Percentiles rank a stretch among this genome's conserved stretches.
phyloP scores from a whole-genome alignment of 768 basidiomycete genomes.

The Kwoniella sp. region DNA sequence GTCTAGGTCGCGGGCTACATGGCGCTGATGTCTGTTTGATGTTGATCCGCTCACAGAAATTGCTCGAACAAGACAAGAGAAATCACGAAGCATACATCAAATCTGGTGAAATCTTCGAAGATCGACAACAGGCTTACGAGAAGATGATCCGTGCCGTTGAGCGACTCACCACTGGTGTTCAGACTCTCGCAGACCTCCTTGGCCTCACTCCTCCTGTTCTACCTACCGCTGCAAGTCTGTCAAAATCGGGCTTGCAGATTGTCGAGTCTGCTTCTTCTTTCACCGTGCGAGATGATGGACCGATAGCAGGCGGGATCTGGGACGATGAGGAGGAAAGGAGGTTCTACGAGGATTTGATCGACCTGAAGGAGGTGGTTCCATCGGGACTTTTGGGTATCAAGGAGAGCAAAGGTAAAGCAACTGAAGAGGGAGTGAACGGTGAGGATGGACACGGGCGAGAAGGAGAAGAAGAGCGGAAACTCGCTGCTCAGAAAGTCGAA shows the following conservation, averaged over 20 bases:
- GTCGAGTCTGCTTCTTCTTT: conserved; percentile 53
- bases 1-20: too few relatives aligned
- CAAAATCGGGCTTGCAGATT: conserved; percentile 55
- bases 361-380: conserved; percentile 89
- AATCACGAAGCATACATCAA: conserved; percentile 99
- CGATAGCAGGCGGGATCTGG: conserved; percentile 78
- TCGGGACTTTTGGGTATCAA: conserved; percentile 78
- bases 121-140: conserved; percentile 97
- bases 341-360: conserved; percentile 91
- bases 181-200: conserved; percentile 89
- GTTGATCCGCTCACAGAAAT: conserved; percentile 62
- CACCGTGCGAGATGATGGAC: conserved; percentile 62
- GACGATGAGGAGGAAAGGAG: conserved; percentile 94
- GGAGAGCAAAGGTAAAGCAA: conserved; percentile 52
- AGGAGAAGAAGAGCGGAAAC: conserved; percentile 57
- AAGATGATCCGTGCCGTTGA: conserved; percentile 97
- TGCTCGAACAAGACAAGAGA: conserved; percentile 93
- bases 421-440: conserved; percentile 27
- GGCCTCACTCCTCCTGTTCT: conserved; percentile 76
- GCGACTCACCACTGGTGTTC: conserved; percentile 81
- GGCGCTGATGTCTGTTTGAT: neutral
- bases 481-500: conserved; percentile 57
- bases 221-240: conserved; percentile 68
- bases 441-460: conserved; percentile 41
- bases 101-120: conserved; percentile 98